phyloP scores from a whole-genome alignment of 2,329 filamentous ascomycete species.

The Coniochaeta ligniaria region DNA sequence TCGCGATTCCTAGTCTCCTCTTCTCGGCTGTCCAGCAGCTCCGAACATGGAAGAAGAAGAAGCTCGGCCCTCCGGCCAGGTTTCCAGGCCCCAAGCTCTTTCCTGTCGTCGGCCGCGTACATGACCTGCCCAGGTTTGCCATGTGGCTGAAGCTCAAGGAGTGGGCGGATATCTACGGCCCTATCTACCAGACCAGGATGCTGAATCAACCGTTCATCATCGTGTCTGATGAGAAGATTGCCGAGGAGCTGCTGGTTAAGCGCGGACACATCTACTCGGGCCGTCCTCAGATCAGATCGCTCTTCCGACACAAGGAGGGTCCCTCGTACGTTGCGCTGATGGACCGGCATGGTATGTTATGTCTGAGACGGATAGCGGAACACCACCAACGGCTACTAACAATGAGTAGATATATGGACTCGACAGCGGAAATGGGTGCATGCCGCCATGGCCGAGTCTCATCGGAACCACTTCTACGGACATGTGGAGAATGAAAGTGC shows the following conservation, averaged over 20 bases:
- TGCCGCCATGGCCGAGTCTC: constrained; percentile 32
- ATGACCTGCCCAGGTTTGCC: constrained; percentile 37
- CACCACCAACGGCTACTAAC: not conserved
- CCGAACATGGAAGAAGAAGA: constrained; percentile 24
- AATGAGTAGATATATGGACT: constrained; percentile 34
- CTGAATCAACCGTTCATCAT: constrained; percentile 33
- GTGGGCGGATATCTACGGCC: constrained; percentile 33
- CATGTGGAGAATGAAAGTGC: constrained; percentile 39
- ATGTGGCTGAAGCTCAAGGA: constrained; percentile 46
- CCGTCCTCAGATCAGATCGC: constrained; percentile 39
- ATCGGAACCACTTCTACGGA: constrained; percentile 35
- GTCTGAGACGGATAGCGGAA: not conserved
- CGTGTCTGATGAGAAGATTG: constrained; percentile 39
- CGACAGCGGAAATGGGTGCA: constrained; percentile 44
- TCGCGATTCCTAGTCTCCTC: constrained; percentile 37
- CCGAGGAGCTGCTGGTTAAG: constrained; percentile 40
- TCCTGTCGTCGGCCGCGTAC: constrained; percentile 39
- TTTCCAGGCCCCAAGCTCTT: constrained; percentile 41
- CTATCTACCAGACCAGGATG: constrained; percentile 35
- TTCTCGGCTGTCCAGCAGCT: constrained; percentile 32
- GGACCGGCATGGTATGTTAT: constrained; percentile 36
- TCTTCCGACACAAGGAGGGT: constrained; percentile 41
- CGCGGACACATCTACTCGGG: constrained; percentile 42
- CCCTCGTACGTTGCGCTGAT: constrained; percentile 41
- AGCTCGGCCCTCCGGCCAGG: constrained; percentile 14